These are phyloP conservation scores for Holtermannia corniformis DNA, from an alignment of 768 basidiomycete genomes.

Conservation along the genomic window DNA sequence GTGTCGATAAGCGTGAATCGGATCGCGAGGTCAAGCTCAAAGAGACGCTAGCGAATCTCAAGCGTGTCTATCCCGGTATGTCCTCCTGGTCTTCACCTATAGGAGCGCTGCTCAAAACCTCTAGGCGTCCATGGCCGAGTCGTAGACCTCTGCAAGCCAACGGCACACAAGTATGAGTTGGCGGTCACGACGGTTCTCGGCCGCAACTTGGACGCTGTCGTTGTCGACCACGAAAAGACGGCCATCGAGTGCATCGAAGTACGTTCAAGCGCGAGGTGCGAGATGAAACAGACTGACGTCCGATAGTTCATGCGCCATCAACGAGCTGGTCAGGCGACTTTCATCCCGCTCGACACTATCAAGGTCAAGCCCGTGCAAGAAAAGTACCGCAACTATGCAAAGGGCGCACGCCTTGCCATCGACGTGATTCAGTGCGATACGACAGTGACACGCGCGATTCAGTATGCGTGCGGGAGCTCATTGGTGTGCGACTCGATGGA, in stretches of 20 bases:
- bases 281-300: background rate
- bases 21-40: slow-evolving; percentile 75
- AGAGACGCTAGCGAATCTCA: slow-evolving; percentile 72
- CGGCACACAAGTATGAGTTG: slow-evolving; percentile 78
- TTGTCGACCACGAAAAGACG: slow-evolving; percentile 93
- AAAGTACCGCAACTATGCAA: slow-evolving; percentile 83
- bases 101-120: background rate
- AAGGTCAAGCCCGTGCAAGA: slow-evolving; percentile 89
- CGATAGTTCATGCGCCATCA: slow-evolving; percentile 84
- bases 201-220: slow-evolving; percentile 86
- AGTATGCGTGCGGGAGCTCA: slow-evolving; percentile 90
- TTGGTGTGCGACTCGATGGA: slow-evolving; percentile 94
- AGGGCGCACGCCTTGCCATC: slow-evolving; percentile 74
- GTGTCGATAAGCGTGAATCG: slow-evolving; percentile 75
- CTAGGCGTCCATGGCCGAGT: slow-evolving; percentile 84
- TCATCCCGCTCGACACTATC: slow-evolving; percentile 96
- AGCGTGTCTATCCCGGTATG: slow-evolving; percentile 78
- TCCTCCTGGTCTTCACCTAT: no score
- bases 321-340: slow-evolving; percentile 90
- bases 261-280: slow-evolving; percentile 9
- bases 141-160: slow-evolving; percentile 89
- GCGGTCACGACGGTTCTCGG: slow-evolving; percentile 88
- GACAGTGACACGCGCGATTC: slow-evolving; percentile 83
- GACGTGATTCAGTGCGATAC: slow-evolving; percentile 77
- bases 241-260: slow-evolving; percentile 97